Percentiles rank a stretch among this genome's conserved stretches.
These are phyloP conservation scores for Backusella morwellensis DNA, from an alignment of 192 early-diverging fungal genomes.

Conservation along the genomic window DNA sequence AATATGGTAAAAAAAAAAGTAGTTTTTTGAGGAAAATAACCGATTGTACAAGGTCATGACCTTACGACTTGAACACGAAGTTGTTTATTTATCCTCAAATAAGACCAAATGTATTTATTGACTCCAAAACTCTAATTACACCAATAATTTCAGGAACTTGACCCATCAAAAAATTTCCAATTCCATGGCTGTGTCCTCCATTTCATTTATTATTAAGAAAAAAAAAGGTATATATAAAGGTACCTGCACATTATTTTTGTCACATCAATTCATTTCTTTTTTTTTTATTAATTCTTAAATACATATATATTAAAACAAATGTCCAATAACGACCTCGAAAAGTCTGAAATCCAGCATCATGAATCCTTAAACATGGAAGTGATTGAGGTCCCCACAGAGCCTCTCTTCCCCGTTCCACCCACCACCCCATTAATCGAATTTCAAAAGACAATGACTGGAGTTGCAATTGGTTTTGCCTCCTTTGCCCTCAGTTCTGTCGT, in stretches of 20 bases:
- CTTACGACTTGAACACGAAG: not conserved
- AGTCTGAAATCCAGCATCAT: conserved; percentile 10
- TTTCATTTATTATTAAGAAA: not conserved
- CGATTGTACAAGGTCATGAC: not conserved
- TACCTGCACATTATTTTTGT: not conserved
- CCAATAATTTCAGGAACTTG: not conserved
- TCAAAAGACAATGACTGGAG: not conserved
- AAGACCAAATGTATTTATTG: not conserved
- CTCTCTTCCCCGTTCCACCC: not conserved
- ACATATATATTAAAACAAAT: not conserved
- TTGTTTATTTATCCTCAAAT: not conserved
- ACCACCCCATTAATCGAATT: not conserved
- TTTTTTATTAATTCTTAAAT: not conserved
- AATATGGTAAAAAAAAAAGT: not conserved
- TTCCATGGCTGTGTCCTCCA: not conserved
- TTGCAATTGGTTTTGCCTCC: conserved; percentile 16
- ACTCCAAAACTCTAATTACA: not conserved
- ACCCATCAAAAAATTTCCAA: not conserved
- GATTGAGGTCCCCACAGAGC: not conserved
- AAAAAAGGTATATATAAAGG: not conserved
- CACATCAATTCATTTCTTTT: not conserved
- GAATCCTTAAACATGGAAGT: not conserved
- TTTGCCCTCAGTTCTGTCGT: conserved; percentile 15
- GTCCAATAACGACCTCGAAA: conserved; percentile 5
- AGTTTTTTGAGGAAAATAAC: not conserved